These are phyloP conservation scores for Cenchrus americanus DNA, from an alignment of 176 grass and related monocot genomes.

Conservation along the genomic window DNA sequence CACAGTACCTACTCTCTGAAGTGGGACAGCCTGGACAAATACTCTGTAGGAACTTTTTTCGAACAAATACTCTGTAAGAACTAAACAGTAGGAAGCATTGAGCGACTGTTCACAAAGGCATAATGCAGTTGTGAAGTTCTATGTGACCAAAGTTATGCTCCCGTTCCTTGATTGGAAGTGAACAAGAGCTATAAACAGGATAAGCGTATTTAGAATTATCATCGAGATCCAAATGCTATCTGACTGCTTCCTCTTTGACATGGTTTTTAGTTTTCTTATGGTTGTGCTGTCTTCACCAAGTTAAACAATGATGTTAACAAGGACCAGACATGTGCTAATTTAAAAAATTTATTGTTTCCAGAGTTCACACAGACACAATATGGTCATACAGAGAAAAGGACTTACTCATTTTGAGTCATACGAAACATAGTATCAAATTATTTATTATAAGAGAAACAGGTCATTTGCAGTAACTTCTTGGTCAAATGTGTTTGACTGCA, in stretches of 20 bases:
- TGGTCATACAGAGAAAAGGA: not conserved
- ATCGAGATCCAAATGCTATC: not conserved
- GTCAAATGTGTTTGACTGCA: constrained; percentile 30
- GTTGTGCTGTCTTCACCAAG: not conserved
- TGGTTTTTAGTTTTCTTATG: not conserved
- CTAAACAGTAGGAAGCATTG: not conserved
- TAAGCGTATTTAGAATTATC: not conserved
- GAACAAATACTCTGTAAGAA: not conserved
- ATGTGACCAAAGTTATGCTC: not conserved
- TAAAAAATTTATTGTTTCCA: not conserved
- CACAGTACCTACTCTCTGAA: not conserved
- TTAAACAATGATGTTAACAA: not conserved
- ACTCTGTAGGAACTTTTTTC: not conserved
- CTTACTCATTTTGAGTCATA: not conserved
- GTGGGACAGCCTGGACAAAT: not conserved
- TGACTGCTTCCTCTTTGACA: not conserved
- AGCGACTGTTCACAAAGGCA: not conserved
- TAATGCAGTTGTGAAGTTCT: not conserved
- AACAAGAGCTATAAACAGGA: not conserved
- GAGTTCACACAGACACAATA: not conserved
- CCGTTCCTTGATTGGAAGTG: not conserved
- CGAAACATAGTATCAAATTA: not conserved
- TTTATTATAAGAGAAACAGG: not conserved
- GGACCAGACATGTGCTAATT: not conserved
- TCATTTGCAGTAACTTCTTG: not conserved